Percentiles rank a stretch among this genome's conserved stretches.
Conservation (phyloP, 2,329 filamentous ascomycete genomes). For the Penicillium fuscoglaucum region DNA sequence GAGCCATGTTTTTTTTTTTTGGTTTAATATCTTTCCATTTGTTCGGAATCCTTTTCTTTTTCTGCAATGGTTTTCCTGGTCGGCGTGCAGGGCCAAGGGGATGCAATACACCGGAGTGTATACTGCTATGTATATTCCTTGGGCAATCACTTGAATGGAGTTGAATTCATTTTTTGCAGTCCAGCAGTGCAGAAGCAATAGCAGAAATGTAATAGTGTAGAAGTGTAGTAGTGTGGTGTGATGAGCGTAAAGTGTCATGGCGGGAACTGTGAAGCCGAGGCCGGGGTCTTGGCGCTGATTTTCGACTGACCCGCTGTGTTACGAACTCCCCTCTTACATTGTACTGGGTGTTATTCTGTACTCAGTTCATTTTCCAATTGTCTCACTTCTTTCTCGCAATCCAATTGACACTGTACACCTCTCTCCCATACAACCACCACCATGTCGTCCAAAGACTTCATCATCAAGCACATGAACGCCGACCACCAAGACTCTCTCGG, state of each 20-base stretch:
- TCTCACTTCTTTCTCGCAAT: not conserved
- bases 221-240: not conserved
- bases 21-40: not conserved
- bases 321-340: not conserved
- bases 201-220: no score
- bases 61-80: not conserved
- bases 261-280: conserved; percentile 19
- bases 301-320: not conserved
- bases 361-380: not conserved
- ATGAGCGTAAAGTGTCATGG: not conserved
- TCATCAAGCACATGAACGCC: conserved; percentile 82
- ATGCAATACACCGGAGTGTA: conserved; percentile 12
- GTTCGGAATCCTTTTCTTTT: not conserved
- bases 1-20: conserved; percentile 12
- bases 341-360: not conserved
- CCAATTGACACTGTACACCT: not conserved
- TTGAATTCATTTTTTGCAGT: not conserved
- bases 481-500: conserved; percentile 74
- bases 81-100: conserved; percentile 11
- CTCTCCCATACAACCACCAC: conserved; percentile 9
- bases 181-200: not conserved
- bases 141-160: not conserved
- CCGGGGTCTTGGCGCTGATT: conserved; percentile 22
- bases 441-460: conserved; percentile 55
- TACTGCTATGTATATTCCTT: conserved; percentile 11